A percentile compares a stretch with the other conserved stretches of the same genome.
Evolutionary conservation across 2,329 filamentous ascomycete genomes (phyloP).

Genomic region (Colletotrichum sp.): DNA sequence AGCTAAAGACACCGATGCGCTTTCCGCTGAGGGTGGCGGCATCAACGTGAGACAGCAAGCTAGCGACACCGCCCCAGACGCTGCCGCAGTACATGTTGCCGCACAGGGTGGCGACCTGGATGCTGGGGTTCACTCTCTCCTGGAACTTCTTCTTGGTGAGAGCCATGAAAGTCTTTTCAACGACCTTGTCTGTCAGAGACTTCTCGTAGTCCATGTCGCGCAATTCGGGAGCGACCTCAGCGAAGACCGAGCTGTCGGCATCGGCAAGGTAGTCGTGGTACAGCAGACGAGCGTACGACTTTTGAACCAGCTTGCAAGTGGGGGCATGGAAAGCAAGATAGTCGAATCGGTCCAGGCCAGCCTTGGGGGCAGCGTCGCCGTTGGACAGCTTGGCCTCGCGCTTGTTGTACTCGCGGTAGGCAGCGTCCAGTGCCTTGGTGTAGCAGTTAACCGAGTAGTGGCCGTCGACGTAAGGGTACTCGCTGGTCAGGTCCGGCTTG

Average conservation of each 20-base stretch:
- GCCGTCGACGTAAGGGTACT: conserved; percentile 86
- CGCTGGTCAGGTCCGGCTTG: conserved; percentile 87
- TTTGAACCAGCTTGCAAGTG: conserved; percentile 86
- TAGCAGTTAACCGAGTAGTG: conserved; percentile 86
- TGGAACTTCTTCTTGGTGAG: conserved; percentile 85
- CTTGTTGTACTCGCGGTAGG: conserved; percentile 81
- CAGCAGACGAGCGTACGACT: conserved; percentile 82
- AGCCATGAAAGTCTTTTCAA: conserved; percentile 87
- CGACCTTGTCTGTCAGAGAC: conserved; percentile 79
- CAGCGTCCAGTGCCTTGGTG: conserved; percentile 78
- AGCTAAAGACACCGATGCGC: conserved; percentile 79
- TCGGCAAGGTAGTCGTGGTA: conserved; percentile 86
- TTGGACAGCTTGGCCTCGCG: conserved; percentile 66
- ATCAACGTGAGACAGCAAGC: conserved; percentile 69
- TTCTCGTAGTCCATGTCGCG: conserved; percentile 80
- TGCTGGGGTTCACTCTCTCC: conserved; percentile 75
- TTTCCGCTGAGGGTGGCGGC: conserved; percentile 71
- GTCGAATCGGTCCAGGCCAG: conserved; percentile 79
- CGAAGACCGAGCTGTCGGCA: conserved; percentile 70
- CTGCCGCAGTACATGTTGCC: conserved; percentile 74
- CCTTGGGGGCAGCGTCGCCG: conserved; percentile 50
- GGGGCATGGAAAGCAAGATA: conserved; percentile 84
- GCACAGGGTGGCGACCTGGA: conserved; percentile 79
- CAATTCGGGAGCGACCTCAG: conserved; percentile 77
- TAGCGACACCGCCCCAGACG: conserved; percentile 78